Evolutionary conservation across 1,284 basidiomycete species (phyloP).

Genomic region (Mrakiaceae sp.): DNA sequence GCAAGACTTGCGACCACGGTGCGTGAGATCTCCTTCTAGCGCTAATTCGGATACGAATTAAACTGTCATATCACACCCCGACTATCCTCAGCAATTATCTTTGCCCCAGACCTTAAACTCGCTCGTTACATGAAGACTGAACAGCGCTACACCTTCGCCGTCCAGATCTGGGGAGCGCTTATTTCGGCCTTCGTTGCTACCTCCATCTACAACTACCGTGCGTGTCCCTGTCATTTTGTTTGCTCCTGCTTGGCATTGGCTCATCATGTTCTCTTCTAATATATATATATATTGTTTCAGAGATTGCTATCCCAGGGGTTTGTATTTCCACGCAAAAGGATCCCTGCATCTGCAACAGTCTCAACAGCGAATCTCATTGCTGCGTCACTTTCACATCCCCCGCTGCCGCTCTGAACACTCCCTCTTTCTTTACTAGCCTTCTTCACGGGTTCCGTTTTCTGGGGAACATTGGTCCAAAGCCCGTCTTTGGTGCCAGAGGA

Average conservation of each 20-base stretch:
- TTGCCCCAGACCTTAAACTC: conserved; percentile 39
- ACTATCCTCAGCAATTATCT: conserved; percentile 1
- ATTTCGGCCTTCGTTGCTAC: conserved; percentile 8
- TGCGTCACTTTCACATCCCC: no score
- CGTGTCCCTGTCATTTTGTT: conserved; percentile 17
- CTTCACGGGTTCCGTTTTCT: conserved; percentile 27
- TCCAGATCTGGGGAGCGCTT: conserved; percentile 14
- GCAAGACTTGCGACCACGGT: conserved; percentile 16
- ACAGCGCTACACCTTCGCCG: conserved; percentile 29
- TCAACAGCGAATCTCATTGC: background rate
- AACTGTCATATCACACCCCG: no score
- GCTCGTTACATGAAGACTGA: conserved; percentile 53
- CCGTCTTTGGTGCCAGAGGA: conserved; percentile 39
- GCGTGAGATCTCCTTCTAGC: no score
- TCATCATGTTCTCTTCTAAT: no score
- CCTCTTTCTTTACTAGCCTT: background rate
- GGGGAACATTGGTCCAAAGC: conserved; percentile 37
- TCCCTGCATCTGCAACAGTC: background rate
- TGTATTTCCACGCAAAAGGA: no score
- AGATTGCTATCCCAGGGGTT: no score
- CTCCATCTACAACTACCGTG: conserved; percentile 17
- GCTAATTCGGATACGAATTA: no score
- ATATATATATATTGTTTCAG: no score
- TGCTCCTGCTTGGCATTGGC: no score
- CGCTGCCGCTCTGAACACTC: background rate